phyloP scores from a whole-genome alignment of 1,284 basidiomycete genomes.

The Microbotryum scabiosae region DNA sequence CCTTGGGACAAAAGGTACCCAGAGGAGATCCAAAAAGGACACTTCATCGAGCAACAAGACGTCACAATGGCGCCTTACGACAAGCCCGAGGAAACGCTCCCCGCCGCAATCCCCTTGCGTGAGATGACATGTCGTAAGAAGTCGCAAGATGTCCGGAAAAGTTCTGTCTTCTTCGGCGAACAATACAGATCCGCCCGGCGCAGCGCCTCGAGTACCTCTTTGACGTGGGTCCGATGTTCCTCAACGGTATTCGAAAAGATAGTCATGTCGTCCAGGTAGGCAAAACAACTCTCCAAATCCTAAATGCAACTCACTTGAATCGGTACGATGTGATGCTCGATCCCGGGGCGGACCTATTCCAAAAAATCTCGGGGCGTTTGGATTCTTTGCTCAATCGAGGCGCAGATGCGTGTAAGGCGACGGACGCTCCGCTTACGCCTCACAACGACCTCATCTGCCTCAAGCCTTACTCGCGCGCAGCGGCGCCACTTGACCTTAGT shows the following conservation, averaged over 20 bases:
- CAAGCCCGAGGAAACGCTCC: too few species aligned
- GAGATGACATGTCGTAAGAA: constrained; percentile 44
- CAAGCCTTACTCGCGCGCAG: too few species aligned
- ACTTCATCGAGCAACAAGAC: too few species aligned
- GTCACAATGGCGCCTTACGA: too few species aligned
- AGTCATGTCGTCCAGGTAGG: constrained; percentile 46
- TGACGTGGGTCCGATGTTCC: constrained; percentile 36
- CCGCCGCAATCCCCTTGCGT: constrained; percentile 37
- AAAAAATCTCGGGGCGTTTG: constrained; percentile 56
- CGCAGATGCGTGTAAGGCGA: too few species aligned
- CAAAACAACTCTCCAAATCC: constrained; percentile 1
- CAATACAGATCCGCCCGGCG: constrained; percentile 31
- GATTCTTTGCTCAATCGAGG: constrained; percentile 51
- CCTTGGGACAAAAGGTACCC: too few species aligned
- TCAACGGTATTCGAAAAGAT: constrained; percentile 43
- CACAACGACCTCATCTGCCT: too few species aligned
- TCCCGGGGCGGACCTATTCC: constrained; percentile 54
- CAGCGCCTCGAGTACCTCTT: constrained; percentile 34
- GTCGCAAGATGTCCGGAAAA: constrained; percentile 33
- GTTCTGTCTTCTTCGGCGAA: constrained; percentile 37
- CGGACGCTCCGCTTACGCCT: too few species aligned
- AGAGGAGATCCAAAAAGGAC: too few species aligned
- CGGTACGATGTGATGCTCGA: constrained; percentile 58
- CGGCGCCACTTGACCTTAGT: too few species aligned
- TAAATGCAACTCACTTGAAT: constrained; percentile 43